Conservation (phyloP, 805 yeast species). For the Starmerella scarabaei region DNA sequence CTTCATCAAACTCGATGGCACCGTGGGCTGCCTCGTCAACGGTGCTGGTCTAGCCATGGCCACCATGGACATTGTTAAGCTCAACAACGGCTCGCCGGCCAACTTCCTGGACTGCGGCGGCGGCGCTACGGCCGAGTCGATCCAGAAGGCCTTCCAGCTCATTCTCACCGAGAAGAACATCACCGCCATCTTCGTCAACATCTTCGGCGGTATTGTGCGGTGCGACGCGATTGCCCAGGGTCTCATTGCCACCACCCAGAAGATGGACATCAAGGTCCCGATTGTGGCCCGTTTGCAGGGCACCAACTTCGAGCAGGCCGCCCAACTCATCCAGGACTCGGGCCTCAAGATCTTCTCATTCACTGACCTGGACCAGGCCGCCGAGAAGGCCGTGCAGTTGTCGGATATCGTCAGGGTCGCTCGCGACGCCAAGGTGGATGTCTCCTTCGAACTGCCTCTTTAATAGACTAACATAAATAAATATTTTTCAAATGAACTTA, state of each 20-base stretch:
- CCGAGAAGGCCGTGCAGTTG: conserved; percentile 81
- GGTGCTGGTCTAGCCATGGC: conserved; percentile 99
- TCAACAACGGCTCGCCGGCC: conserved; percentile 98
- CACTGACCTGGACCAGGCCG: conserved; percentile 93
- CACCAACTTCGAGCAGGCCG: conserved; percentile 84
- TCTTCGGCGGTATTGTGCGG: conserved; percentile 98
- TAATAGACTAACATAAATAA: conserved; percentile 15
- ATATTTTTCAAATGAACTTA: not conserved
- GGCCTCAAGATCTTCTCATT: conserved; percentile 87
- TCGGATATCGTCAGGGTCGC: conserved; percentile 38
- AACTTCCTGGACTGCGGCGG: conserved; percentile 99
- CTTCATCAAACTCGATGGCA: conserved; percentile 95
- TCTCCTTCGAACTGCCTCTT: conserved; percentile 37
- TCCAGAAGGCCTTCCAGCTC: conserved; percentile 89
- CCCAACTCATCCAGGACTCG: conserved; percentile 68
- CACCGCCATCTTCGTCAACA: conserved; percentile 92
- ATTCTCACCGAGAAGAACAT: conserved; percentile 81
- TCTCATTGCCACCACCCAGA: conserved; percentile 86
- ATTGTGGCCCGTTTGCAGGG: conserved; percentile 98
- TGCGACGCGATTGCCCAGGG: conserved; percentile 98
- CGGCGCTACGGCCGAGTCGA: conserved; percentile 98
- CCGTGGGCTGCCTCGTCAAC: conserved; percentile 96
- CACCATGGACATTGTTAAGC: conserved; percentile 97
- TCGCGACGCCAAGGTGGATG: conserved; percentile 38
- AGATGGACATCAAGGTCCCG: conserved; percentile 80